Conservation (phyloP, 305 asterid species). For the Fraxinus sp. region DNA sequence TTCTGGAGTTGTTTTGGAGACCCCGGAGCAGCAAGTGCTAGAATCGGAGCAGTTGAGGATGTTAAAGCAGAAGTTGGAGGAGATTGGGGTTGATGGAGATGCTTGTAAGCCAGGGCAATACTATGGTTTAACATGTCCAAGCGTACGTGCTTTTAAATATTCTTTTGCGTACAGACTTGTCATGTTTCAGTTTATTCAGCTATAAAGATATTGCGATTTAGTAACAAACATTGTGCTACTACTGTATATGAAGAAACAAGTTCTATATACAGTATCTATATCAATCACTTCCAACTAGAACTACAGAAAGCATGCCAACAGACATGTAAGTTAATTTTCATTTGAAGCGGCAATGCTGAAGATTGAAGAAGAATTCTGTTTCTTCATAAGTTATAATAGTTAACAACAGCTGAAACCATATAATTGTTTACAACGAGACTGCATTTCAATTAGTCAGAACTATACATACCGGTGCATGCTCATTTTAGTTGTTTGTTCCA, state of each 20-base stretch:
- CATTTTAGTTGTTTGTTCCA: not conserved
- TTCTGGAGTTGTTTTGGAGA: conserved; percentile 37
- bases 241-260: not conserved
- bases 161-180: not conserved
- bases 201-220: not conserved
- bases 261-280: not conserved
- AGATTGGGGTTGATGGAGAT: conserved; percentile 44
- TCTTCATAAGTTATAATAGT: not conserved
- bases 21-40: conserved; percentile 36
- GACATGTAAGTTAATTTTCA: not conserved
- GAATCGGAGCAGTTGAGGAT: conserved; percentile 29
- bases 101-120: conserved; percentile 58
- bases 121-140: conserved; percentile 51
- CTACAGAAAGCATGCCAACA: not conserved
- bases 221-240: not conserved
- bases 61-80: conserved; percentile 45
- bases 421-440: not conserved
- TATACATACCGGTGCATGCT: not conserved
- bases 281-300: not conserved
- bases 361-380: not conserved
- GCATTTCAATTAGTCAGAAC: not conserved
- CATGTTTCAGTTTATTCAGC: conserved; percentile 8
- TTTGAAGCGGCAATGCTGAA: not conserved
- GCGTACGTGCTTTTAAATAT: conserved; percentile 36
- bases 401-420: not conserved